A percentile compares a stretch with the other conserved stretches of the same genome.
Evolutionary conservation across 805 yeast genomes (phyloP).

Genomic region (Yarrowia deformans): DNA sequence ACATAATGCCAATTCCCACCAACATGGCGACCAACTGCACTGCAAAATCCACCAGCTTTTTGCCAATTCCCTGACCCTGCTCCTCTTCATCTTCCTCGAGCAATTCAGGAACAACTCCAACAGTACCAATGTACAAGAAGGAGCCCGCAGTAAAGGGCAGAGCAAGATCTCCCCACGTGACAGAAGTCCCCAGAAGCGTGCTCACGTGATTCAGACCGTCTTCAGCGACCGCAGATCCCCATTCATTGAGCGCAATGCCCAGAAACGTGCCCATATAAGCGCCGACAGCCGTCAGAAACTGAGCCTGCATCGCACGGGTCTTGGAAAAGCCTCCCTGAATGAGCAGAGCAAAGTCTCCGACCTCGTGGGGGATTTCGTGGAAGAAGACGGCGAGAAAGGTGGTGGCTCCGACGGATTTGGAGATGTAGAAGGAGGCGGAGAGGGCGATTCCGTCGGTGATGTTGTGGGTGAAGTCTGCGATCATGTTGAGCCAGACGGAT

Average conservation of each 20-base stretch:
- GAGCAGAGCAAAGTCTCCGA: conserved; percentile 79
- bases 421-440: conserved; percentile 70
- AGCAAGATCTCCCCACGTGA: conserved; percentile 59
- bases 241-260: conserved; percentile 64
- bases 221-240: conserved; percentile 44
- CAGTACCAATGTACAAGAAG: conserved; percentile 72
- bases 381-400: conserved; percentile 74
- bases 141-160: conserved; percentile 82
- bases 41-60: conserved; percentile 53
- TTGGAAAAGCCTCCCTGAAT: conserved; percentile 73
- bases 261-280: conserved; percentile 69
- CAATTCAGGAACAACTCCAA: conserved; percentile 78
- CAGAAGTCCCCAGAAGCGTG: conserved; percentile 58
- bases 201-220: conserved; percentile 36
- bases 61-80: conserved; percentile 46
- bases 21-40: conserved; percentile 59
- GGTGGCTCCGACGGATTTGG: conserved; percentile 67
- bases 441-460: conserved; percentile 80
- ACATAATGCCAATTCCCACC: conserved; percentile 67
- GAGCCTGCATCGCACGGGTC: conserved; percentile 70
- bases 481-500: conserved; percentile 69
- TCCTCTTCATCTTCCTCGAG: conserved; percentile 52
- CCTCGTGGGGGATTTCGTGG: conserved; percentile 83
- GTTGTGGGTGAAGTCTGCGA: conserved; percentile 77
- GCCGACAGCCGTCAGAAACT: conserved; percentile 69